Evolutionary conservation across 495 filamentous ascomycete species (phyloP), one percentile per base, ranked within the genome.

Genomic region (Delitschia confertaspora): DNA sequence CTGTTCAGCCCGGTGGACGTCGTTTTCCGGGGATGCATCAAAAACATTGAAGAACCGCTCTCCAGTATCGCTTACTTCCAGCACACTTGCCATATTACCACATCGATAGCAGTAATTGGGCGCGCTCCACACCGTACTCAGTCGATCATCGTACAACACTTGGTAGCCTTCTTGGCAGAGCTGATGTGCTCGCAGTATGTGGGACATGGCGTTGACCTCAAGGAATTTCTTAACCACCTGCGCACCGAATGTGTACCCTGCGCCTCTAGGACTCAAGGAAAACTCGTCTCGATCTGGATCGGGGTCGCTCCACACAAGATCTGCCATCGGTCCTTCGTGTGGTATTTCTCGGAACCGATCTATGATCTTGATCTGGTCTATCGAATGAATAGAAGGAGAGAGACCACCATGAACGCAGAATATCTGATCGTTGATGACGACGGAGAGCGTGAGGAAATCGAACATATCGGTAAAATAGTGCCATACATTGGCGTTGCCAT

Each of bases 381-480:
- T 94, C 13, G 85, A 93, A 62, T 98, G 91, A 52, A 98, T 96
- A 3, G 85, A 93, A 0, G 91, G 91, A 4, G 85, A 93, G 21
- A 96, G 76, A 7, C 91, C 88, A 52, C 91, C 91, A 62, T 98
- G 91, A 4, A 98, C 91, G 61, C 91, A 98, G 64, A 98, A 96
- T 52, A 98, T 96, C 62, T 95, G 83, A 62, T 98, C 81, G 65
- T 95, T 91, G 59, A 98, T 96, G 46, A 98, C 91, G 26, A 96
- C 93, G 50, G 84, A 91, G 33, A 98, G 68, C 2, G 89, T 95
- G 39, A 98, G 74, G 60, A 89, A 98, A 67, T 98, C 91, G 65
- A 98, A 98, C 89, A 98, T 95, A 66, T 98, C 91, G 38, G 91
- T 98, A 57, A 98, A 98, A 63, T 95, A 89, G 60, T 96, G 93